Evolutionary conservation across 2,329 filamentous ascomycete genomes (phyloP).

Genomic region (Amauroascus niger): DNA sequence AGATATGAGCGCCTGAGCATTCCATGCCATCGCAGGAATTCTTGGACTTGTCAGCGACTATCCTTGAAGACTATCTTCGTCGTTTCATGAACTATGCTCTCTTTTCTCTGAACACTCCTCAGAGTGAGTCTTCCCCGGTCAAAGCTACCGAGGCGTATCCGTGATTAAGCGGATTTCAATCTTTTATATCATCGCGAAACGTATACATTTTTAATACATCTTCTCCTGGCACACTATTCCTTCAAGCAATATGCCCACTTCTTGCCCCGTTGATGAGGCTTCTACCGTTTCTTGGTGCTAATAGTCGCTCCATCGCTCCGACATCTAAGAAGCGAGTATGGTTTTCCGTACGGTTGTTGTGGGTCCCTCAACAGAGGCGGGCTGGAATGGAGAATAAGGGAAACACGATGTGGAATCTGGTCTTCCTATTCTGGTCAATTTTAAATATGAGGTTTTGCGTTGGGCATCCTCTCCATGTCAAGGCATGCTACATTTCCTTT

Average conservation of each 20-base stretch:
- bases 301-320: neutral
- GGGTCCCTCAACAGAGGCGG: neutral
- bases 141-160: neutral
- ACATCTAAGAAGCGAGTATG: neutral
- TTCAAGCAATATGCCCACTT: neutral
- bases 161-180: slow-evolving; percentile 1
- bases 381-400: neutral
- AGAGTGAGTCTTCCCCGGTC: neutral
- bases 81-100: slow-evolving; percentile 3
- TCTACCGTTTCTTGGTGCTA: neutral
- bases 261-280: neutral
- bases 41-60: neutral
- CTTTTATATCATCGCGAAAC: neutral
- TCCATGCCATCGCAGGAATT: neutral
- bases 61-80: neutral
- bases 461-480: neutral
- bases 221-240: neutral
- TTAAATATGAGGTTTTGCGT: neutral
- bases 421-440: neutral
- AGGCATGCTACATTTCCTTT: neutral
- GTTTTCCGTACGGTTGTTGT: neutral
- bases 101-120: neutral
- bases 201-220: slow-evolving; percentile 6
- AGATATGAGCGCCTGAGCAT: slow-evolving; percentile 2
- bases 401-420: neutral